Percentiles rank a stretch among this genome's conserved stretches.
These are phyloP conservation scores for Oldenlandia corymbosa DNA, from an alignment of 257 asterid genomes.

Conservation along the genomic window DNA sequence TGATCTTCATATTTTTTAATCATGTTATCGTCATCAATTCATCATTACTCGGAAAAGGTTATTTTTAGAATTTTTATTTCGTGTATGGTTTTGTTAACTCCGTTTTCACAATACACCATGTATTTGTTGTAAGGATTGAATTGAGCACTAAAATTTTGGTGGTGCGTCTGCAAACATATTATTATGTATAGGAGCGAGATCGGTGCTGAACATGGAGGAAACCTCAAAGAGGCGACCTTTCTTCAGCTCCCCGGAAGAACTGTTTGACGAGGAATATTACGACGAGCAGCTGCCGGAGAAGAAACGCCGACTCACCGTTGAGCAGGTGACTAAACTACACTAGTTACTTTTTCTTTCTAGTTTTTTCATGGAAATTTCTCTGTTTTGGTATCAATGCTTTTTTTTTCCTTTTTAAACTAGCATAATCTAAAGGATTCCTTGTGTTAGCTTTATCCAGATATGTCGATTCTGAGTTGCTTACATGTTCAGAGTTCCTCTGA, in stretches of 20 bases:
- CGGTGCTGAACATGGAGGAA: constrained; percentile 67
- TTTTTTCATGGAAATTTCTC: too few relatives aligned
- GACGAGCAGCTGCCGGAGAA: constrained; percentile 94
- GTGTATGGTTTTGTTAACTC: background rate
- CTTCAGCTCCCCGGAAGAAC: constrained; percentile 65
- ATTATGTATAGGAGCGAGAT: constrained; percentile 55
- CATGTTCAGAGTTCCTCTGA: constrained; percentile 2
- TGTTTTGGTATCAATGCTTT: too few relatives aligned
- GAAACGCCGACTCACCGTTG: constrained; percentile 92
- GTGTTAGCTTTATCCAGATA: background rate
- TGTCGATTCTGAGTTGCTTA: background rate
- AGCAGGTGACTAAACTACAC: constrained; percentile 69
- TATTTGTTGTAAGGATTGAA: background rate
- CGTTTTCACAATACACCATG: background rate
- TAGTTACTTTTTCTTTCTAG: too few relatives aligned
- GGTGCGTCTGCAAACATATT: background rate
- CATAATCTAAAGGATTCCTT: background rate
- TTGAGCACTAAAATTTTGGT: constrained; percentile 1
- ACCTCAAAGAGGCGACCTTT: constrained; percentile 67
- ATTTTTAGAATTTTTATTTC: background rate
- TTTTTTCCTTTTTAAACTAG: background rate
- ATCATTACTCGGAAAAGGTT: constrained; percentile 3
- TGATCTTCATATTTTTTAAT: background rate
- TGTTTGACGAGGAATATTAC: constrained; percentile 80
- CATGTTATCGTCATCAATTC: too few relatives aligned